These are phyloP conservation scores for Camillea tinctor DNA, from an alignment of 2,329 filamentous ascomycete species.

Conservation along the genomic window DNA sequence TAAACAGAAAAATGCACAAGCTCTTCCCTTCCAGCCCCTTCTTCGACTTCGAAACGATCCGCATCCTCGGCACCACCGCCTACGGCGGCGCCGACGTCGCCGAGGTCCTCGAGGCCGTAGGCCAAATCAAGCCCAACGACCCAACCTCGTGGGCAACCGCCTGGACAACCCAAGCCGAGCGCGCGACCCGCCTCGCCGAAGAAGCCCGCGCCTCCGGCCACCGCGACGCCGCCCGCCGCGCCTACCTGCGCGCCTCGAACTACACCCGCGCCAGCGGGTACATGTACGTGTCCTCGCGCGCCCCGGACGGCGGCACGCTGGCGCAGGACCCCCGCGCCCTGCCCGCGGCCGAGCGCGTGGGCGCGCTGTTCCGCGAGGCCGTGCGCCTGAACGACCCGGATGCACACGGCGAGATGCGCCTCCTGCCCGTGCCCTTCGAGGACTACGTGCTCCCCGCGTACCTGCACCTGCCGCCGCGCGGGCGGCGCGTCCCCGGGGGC, in stretches of 20 bases:
- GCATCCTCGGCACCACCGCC: constrained; percentile 38
- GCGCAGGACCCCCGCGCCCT: constrained; percentile 8
- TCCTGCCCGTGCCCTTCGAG: constrained; percentile 4
- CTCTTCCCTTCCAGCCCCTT: constrained; percentile 20
- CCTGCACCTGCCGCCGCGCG: not conserved
- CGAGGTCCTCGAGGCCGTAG: constrained; percentile 39
- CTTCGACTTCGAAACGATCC: constrained; percentile 44
- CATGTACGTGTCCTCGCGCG: constrained; percentile 10
- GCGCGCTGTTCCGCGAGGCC: constrained; percentile 3
- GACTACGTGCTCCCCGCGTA: not conserved
- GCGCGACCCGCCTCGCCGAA: constrained; percentile 34
- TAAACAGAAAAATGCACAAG: no score
- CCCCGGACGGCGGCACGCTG: constrained; percentile 2
- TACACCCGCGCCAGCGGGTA: constrained; percentile 36
- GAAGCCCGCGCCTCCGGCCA: constrained; percentile 33
- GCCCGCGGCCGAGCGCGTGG: constrained; percentile 6
- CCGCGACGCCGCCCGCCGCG: constrained; percentile 31
- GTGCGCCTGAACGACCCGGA: constrained; percentile 4
- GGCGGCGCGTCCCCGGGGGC: not conserved
- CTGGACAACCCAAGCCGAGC: constrained; percentile 32
- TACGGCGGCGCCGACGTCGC: constrained; percentile 38
- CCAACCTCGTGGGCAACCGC: constrained; percentile 39
- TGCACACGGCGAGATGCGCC: not conserved
- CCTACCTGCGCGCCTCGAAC: constrained; percentile 41
- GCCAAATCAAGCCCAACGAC: constrained; percentile 38